Evolutionary conservation across 2,329 filamentous ascomycete genomes (phyloP), one percentile per base, ranked within the genome.

Genomic region (Penicillium sp.): DNA sequence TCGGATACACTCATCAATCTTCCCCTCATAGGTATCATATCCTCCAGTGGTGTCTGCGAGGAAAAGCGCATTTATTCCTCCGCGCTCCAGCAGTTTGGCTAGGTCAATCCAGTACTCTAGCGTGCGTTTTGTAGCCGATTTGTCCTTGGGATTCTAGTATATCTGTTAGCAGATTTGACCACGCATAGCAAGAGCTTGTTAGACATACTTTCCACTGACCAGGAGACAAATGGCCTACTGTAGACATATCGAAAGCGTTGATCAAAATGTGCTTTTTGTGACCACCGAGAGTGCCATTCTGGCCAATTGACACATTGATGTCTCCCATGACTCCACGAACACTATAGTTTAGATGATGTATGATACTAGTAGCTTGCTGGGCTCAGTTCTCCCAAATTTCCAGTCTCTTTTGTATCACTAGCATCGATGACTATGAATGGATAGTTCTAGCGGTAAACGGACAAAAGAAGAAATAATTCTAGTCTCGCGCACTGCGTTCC

Each of bases 161-260:
- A 56, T 5, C 24, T 16, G 23, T 60, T 26, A 63, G 44, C 9
- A 11, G 11, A 18, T 14, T 28, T 16, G 39, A 36, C 45, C 14
- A 36, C n/a, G n/a, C 18, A 4, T 10, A 37, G 31, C 6, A 40
- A 11, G 5, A n/a, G 11, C 16, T 45, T 53, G 61, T 19, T 10
- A 26, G 23, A 55, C 70, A 55, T 46, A 83, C 83, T 74, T 86
- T 87, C 86, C 86, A 88, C 71, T 88, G 85, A 0, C 86, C 86
- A 1, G 85, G 84, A 0, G 83, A 85, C 29, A 88, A 66, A 66
- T 88, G 86, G 2, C 85, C 85, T 5, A 87, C 78, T 0, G 84
- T 87, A 2, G 79, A 84, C 84, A 87, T 87, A 55, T 87, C 85
- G 60, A 87, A 87, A 2, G 84, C 85, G 72, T 87, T 87, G 43